These are phyloP conservation scores for Tetrapisispora taiwanensis DNA, from an alignment of 805 yeast genomes.

Conservation along the genomic window DNA sequence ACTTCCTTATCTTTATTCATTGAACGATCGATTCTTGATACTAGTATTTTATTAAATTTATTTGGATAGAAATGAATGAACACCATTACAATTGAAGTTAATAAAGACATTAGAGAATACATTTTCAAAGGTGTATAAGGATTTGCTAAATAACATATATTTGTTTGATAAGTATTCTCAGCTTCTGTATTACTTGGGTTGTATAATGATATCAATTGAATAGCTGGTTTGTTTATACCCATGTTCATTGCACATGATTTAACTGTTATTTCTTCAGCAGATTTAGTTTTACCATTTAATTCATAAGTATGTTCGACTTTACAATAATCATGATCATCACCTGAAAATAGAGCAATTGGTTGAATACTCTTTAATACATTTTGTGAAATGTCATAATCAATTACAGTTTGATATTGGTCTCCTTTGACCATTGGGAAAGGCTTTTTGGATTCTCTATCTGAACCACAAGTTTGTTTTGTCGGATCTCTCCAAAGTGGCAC, in stretches of 20 bases:
- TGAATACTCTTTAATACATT: constrained; percentile 46
- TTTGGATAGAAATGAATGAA: constrained; percentile 23
- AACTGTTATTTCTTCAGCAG: constrained; percentile 69
- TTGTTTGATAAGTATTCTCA: constrained; percentile 31
- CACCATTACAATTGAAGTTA: constrained; percentile 12
- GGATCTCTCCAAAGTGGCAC: constrained; percentile 78
- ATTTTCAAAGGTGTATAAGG: constrained; percentile 38
- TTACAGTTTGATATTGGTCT: constrained; percentile 81
- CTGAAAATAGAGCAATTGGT: constrained; percentile 71
- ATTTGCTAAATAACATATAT: constrained; percentile 47
- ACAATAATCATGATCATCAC: constrained; percentile 97
- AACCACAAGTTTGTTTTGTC: constrained; percentile 58
- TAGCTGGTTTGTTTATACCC: constrained; percentile 80
- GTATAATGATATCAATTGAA: constrained; percentile 65
- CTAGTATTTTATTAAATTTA: constrained; percentile 16
- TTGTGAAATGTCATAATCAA: constrained; percentile 50
- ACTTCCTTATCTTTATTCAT: not conserved
- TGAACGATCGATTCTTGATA: constrained; percentile 5
- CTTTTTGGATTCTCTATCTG: constrained; percentile 55
- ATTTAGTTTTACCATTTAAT: constrained; percentile 14
- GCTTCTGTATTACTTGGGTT: constrained; percentile 30
- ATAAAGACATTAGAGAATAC: constrained; percentile 24
- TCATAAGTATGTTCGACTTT: constrained; percentile 48
- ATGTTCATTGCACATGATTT: constrained; percentile 89
- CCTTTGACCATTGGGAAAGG: constrained; percentile 67